These are phyloP conservation scores for Alternaria brassicae DNA, from an alignment of 2,329 filamentous ascomycete species.

Conservation along the genomic window DNA sequence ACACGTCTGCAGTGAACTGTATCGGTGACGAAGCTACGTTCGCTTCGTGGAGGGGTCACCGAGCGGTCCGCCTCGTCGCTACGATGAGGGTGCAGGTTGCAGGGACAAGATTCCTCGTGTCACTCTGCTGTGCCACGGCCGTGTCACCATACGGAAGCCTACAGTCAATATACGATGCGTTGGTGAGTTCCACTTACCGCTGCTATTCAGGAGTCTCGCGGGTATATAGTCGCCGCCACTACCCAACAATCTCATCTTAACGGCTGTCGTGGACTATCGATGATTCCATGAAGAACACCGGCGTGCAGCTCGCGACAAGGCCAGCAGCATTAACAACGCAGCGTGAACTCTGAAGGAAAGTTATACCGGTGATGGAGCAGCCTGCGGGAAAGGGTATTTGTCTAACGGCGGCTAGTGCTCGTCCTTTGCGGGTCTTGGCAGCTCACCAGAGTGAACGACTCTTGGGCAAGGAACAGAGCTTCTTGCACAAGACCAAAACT, in stretches of 20 bases:
- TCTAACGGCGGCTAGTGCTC: slow-evolving; percentile 3
- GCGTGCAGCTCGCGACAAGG: background rate
- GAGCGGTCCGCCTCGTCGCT: slow-evolving; percentile 3
- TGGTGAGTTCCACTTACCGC: slow-evolving; percentile 10
- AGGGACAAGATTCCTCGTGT: background rate
- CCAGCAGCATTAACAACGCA: background rate
- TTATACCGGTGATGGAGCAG: background rate
- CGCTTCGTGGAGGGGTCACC: slow-evolving; percentile 5
- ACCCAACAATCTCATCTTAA: slow-evolving; percentile 1
- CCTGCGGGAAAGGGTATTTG: background rate
- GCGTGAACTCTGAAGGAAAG: background rate
- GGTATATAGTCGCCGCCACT: slow-evolving; percentile 4
- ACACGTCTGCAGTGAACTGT: slow-evolving; percentile 8
- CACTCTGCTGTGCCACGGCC: background rate
- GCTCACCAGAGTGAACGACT: slow-evolving; percentile 7
- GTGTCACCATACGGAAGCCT: background rate
- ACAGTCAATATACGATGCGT: background rate
- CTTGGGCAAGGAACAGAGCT: background rate
- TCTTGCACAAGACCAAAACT: background rate
- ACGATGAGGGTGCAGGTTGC: slow-evolving; percentile 5
- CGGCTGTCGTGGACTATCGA: background rate
- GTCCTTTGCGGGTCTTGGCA: background rate
- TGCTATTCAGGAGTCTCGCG: background rate
- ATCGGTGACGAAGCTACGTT: slow-evolving; percentile 8
- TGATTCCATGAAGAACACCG: background rate